Conservation (phyloP, 805 yeast genomes). For the Kuraishia ogatae region DNA sequence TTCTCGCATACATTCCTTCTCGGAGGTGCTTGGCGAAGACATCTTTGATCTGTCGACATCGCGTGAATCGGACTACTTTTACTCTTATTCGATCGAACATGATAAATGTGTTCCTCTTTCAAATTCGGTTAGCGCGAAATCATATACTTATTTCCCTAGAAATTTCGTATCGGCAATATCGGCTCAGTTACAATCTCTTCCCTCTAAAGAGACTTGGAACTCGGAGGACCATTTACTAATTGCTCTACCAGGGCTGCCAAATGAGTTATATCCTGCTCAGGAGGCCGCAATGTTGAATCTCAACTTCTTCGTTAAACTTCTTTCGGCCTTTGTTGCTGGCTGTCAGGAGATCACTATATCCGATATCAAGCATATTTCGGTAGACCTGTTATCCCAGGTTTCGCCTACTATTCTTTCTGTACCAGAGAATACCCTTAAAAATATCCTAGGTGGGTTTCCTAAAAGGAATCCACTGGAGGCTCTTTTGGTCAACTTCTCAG, state of each 20-base stretch:
- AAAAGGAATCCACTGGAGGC: neutral
- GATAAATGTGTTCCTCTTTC: slow-evolving; percentile 16
- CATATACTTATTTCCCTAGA: slow-evolving; percentile 21
- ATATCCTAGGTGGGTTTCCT: neutral
- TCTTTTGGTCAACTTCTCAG: slow-evolving; percentile 13
- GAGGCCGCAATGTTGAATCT: slow-evolving; percentile 10
- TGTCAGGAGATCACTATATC: slow-evolving; percentile 16
- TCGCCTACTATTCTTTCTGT: neutral
- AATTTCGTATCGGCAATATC: slow-evolving; percentile 27
- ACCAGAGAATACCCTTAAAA: neutral
- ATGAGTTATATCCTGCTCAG: slow-evolving; percentile 5
- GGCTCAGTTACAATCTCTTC: slow-evolving; percentile 23
- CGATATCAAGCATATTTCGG: neutral
- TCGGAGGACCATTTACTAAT: slow-evolving; percentile 16
- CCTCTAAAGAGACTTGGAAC: slow-evolving; percentile 18
- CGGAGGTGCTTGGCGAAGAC: slow-evolving; percentile 8
- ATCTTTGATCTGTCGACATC: slow-evolving; percentile 3
- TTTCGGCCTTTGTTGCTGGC: slow-evolving; percentile 29
- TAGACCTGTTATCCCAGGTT: neutral
- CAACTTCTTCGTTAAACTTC: slow-evolving; percentile 25
- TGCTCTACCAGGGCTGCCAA: neutral
- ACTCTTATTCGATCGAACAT: slow-evolving; percentile 14
- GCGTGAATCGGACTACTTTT: slow-evolving; percentile 1
- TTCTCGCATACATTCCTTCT: slow-evolving; percentile 4
- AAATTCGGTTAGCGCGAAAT: slow-evolving; percentile 12